Percentiles rank a stretch among this genome's conserved stretches.
Conservation (phyloP, 371 early-diverging fungal species). For the Syncephalastrum racemosum region DNA sequence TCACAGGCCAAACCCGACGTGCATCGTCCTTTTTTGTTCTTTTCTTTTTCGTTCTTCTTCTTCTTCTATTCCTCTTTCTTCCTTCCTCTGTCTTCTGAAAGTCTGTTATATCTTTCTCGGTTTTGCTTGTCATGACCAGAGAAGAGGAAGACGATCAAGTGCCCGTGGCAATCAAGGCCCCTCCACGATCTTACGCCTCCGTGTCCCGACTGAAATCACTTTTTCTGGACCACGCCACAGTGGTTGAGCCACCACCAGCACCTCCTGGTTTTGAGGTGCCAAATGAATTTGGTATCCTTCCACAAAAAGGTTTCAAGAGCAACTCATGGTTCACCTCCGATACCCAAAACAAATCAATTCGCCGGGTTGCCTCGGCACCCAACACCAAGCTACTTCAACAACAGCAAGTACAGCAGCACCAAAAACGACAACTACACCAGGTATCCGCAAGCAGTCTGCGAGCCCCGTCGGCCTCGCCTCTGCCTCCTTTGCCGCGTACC, state of each 20-base stretch:
- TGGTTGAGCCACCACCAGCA: neutral
- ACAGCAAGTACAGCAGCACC: conserved; percentile 14
- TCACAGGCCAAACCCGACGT: no score
- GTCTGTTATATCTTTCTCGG: no score
- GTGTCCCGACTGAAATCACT: conserved; percentile 37
- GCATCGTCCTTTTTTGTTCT: no score
- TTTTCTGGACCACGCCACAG: conserved; percentile 22
- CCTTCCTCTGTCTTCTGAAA: no score
- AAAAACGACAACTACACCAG: conserved; percentile 19
- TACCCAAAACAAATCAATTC: conserved; percentile 37
- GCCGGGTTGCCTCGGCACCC: conserved; percentile 63
- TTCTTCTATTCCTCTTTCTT: no score
- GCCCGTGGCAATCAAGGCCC: conserved; percentile 31
- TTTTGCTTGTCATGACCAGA: no score
- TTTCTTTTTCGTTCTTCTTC: no score
- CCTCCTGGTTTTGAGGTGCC: conserved; percentile 35
- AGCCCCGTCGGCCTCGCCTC: conserved; percentile 22
- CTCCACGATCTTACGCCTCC: conserved; percentile 42
- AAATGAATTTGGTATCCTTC: conserved; percentile 30
- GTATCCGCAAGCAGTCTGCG: conserved; percentile 19
- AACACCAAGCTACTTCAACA: conserved; percentile 41
- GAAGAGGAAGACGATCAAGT: conserved; percentile 22
- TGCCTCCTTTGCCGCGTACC: conserved; percentile 12
- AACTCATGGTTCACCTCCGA: conserved; percentile 45
- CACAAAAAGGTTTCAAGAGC: conserved; percentile 32